These are phyloP conservation scores for Trichoderma afroharzianum DNA, from an alignment of 2,329 filamentous ascomycete species.

Conservation along the genomic window DNA sequence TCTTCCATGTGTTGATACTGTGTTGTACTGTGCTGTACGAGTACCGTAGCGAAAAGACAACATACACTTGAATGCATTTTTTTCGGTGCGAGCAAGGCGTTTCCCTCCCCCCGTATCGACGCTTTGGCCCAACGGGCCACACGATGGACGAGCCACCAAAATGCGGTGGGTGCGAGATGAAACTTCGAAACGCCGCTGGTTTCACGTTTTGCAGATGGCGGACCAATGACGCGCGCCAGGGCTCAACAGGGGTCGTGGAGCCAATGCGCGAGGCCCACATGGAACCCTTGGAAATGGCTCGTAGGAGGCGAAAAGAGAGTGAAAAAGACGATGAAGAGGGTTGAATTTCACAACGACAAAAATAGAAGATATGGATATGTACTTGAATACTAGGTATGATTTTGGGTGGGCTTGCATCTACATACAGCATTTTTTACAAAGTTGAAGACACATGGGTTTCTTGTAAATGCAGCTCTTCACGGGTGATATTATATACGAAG, in stretches of 20 bases:
- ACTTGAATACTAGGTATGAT: not conserved
- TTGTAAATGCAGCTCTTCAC: not conserved
- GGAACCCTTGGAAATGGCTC: constrained; percentile 13
- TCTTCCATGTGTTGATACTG: not conserved
- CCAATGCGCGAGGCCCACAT: not conserved
- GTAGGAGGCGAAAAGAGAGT: not conserved
- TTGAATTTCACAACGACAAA: not conserved
- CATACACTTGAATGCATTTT: not conserved
- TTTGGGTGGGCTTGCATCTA: not conserved
- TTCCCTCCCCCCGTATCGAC: not conserved
- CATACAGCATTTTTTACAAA: not conserved
- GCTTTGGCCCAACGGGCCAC: not conserved
- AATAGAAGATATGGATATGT: not conserved
- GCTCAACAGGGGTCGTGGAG: not conserved
- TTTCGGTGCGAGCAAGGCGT: not conserved
- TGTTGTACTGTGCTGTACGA: not conserved
- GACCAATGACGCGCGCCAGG: constrained; percentile 20
- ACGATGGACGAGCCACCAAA: constrained; percentile 5
- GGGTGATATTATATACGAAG: not conserved
- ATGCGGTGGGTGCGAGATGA: constrained; percentile 5
- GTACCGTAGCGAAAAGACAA: not conserved
- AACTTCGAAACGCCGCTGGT: constrained; percentile 27
- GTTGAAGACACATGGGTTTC: not conserved
- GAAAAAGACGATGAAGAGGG: not conserved
- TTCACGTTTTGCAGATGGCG: constrained; percentile 23